Conservation (phyloP, 768 basidiomycete species). For the Russula brevipes region DNA sequence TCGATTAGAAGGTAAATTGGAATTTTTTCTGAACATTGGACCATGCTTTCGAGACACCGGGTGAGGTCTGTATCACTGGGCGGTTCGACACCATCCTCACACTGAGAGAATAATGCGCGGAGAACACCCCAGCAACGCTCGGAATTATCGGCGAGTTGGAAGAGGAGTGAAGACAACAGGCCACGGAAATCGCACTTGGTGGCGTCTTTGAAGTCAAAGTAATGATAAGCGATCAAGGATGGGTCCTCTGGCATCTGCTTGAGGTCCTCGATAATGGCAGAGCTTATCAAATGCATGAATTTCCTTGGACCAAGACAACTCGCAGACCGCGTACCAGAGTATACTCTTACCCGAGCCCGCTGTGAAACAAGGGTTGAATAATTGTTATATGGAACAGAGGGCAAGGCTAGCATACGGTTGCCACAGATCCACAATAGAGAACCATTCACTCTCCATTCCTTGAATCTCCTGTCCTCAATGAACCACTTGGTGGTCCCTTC, state of each 20-base stretch:
- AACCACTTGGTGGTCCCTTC: too few species aligned
- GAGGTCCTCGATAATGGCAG: not conserved
- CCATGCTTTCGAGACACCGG: not conserved
- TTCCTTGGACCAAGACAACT: too few species aligned
- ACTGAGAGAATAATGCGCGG: not conserved
- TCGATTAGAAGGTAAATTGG: not conserved
- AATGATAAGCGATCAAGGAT: not conserved
- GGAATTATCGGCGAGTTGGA: not conserved
- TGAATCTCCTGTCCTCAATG: too few species aligned
- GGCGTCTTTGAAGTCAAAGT: not conserved
- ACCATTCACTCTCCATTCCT: too few species aligned
- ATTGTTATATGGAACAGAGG: too few species aligned
- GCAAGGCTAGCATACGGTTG: too few species aligned
- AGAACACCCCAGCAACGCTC: not conserved
- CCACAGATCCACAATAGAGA: too few species aligned
- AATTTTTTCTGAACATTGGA: not conserved
- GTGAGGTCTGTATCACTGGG: not conserved
- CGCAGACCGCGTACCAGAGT: too few species aligned
- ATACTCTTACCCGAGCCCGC: too few species aligned
- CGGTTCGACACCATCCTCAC: not conserved
- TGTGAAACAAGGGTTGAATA: too few species aligned
- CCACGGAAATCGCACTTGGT: not conserved
- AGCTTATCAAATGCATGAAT: not conserved
- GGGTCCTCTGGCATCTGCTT: not conserved
- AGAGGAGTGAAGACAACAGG: not conserved